Evolutionary conservation across 441 rosid species (phyloP).

Genomic region (Gossypium davidsonii): DNA sequence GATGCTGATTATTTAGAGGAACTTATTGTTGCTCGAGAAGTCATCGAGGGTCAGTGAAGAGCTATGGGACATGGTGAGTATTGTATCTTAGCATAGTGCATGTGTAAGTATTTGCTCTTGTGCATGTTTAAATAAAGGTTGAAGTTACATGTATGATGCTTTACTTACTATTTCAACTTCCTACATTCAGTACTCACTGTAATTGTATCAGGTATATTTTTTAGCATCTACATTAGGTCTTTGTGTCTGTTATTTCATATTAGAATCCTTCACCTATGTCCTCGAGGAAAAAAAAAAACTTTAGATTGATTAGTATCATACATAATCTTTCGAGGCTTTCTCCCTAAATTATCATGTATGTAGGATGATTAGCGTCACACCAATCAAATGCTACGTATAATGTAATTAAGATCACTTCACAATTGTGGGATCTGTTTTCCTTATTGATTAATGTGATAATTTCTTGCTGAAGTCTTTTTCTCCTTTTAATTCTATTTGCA

Average conservation of each 20-base stretch:
- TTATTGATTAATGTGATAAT: neutral
- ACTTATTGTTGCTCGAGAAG: constrained; percentile 65
- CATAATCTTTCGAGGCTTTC: neutral
- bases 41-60: constrained; percentile 14
- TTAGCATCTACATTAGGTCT: constrained; percentile 7
- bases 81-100: constrained; percentile 15
- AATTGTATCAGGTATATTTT: constrained; percentile 14
- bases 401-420: neutral
- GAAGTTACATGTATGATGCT: constrained; percentile 16
- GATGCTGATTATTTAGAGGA: constrained; percentile 48
- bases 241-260: neutral
- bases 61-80: constrained; percentile 8
- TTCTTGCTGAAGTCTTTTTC: neutral
- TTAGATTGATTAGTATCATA: neutral
- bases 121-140: constrained; percentile 26
- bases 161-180: constrained; percentile 11
- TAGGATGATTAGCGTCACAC: neutral
- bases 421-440: neutral
- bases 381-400: neutral
- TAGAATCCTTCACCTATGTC: neutral
- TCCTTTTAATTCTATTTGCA: neutral
- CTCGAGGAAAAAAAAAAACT: neutral
- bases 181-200: constrained; percentile 9
- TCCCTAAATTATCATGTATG: neutral
- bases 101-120: constrained; percentile 21